Evolutionary conservation across 371 early-diverging fungal genomes (phyloP).

Genomic region (Zopfochytrium polystomum): DNA sequence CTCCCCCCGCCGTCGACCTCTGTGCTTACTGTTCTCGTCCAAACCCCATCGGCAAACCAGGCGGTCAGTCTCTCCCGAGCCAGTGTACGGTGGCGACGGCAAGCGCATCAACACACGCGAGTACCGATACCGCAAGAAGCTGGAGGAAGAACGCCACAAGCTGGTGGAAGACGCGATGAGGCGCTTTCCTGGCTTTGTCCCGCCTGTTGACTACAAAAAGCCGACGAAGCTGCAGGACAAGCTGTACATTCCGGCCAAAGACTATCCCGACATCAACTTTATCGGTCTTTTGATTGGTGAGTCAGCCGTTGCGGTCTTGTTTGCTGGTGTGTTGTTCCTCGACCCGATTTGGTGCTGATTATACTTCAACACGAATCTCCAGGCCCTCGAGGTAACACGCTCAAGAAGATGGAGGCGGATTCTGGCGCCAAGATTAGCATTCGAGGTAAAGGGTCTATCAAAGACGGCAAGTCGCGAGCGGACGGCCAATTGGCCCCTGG

Average conservation of each 20-base stretch:
- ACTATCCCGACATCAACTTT: slow-evolving; percentile 95
- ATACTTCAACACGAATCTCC: background rate
- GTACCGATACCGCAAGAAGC: slow-evolving; percentile 79
- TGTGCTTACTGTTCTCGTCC: background rate
- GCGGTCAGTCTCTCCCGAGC: slow-evolving; percentile 92
- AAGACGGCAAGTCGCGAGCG: slow-evolving; percentile 79
- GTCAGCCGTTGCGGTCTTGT: no score
- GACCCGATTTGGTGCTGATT: background rate
- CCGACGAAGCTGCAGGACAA: slow-evolving; percentile 82
- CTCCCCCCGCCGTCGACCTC: background rate
- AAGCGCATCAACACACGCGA: slow-evolving; percentile 95
- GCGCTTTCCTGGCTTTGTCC: slow-evolving; percentile 75
- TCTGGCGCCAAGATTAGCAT: slow-evolving; percentile 94
- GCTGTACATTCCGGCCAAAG: slow-evolving; percentile 91
- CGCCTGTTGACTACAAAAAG: slow-evolving; percentile 87
- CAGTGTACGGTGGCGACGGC: slow-evolving; percentile 85
- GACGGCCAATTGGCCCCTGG: slow-evolving; percentile 62
- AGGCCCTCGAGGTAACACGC: slow-evolving; percentile 92
- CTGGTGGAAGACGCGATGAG: slow-evolving; percentile 78
- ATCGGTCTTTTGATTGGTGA: slow-evolving; percentile 88
- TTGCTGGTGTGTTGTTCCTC: background rate
- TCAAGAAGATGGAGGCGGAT: slow-evolving; percentile 90
- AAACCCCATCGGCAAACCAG: background rate
- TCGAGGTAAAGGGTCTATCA: slow-evolving; percentile 93
- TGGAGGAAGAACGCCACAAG: slow-evolving; percentile 90